Conservation (phyloP, 768 basidiomycete species). For the Candolleomyces eurysporus region DNA sequence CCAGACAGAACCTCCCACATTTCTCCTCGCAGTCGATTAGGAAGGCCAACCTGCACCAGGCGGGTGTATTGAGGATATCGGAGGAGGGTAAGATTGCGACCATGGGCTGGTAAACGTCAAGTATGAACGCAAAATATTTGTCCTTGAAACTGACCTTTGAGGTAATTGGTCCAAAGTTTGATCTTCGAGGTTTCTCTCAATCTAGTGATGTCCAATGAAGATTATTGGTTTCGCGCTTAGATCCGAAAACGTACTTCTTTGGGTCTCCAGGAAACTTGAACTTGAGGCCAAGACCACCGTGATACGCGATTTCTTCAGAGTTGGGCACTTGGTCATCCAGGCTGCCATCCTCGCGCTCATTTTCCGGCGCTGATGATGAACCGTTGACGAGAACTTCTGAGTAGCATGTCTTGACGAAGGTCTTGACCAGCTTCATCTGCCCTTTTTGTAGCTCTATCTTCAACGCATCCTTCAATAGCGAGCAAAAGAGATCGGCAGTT, state of each 20-base stretch:
- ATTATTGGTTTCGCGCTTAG: not conserved
- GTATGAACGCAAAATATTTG: slow-evolving; percentile 1
- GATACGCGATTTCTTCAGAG: slow-evolving; percentile 55
- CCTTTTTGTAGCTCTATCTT: slow-evolving; percentile 87
- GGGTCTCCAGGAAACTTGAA: slow-evolving; percentile 93
- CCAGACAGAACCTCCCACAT: slow-evolving; percentile 98
- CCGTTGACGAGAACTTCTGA: slow-evolving; percentile 82
- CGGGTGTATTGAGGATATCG: slow-evolving; percentile 97
- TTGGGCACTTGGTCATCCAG: slow-evolving; percentile 51
- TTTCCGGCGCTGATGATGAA: slow-evolving; percentile 54
- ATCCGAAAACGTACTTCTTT: slow-evolving; percentile 62
- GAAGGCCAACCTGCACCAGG: slow-evolving; percentile 95
- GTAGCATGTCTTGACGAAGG: slow-evolving; percentile 89
- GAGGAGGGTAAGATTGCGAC: slow-evolving; percentile 90
- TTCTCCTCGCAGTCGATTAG: slow-evolving; percentile 91
- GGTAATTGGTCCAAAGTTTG: slow-evolving; percentile 91
- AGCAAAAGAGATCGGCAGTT: slow-evolving; percentile 91
- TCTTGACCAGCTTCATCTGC: slow-evolving; percentile 90
- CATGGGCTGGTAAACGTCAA: slow-evolving; percentile 60
- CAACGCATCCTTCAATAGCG: slow-evolving; percentile 82
- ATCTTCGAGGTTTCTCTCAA: slow-evolving; percentile 91
- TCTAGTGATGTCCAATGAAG: slow-evolving; percentile 34
- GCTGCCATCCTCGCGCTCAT: slow-evolving; percentile 68
- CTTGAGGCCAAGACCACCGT: slow-evolving; percentile 74
- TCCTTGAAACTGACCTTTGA: slow-evolving; percentile 53